Conservation (phyloP, 2,329 filamentous ascomycete genomes). For the Pseudocercospora vitis region DNA sequence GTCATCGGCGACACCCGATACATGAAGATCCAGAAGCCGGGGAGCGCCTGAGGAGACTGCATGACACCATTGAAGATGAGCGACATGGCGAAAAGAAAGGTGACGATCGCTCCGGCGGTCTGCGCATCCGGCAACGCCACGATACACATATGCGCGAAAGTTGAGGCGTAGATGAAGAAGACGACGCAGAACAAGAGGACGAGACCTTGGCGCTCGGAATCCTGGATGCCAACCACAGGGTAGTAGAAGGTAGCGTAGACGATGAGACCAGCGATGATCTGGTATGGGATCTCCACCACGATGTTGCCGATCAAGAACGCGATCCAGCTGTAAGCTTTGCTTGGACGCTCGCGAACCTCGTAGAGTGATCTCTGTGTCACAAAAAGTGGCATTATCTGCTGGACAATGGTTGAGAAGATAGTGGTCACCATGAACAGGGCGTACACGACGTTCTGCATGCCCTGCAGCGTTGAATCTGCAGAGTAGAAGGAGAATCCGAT, state of each 20-base stretch:
- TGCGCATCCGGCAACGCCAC: constrained; percentile 68
- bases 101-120: constrained; percentile 63
- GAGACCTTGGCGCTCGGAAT: constrained; percentile 59
- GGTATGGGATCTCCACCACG: constrained; percentile 69
- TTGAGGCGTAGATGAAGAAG: constrained; percentile 69
- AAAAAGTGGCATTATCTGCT: constrained; percentile 62
- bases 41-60: constrained; percentile 58
- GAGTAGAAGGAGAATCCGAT: constrained; percentile 49
- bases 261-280: constrained; percentile 61
- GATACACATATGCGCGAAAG: constrained; percentile 73
- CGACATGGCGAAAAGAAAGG: constrained; percentile 47
- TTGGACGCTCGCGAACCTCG: constrained; percentile 61
- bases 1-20: constrained; percentile 67
- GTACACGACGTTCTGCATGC: constrained; percentile 50
- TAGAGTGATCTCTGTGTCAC: constrained; percentile 59
- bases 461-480: constrained; percentile 40
- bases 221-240: constrained; percentile 42
- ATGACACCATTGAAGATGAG: constrained; percentile 59
- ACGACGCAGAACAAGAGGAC: constrained; percentile 65
- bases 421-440: constrained; percentile 53
- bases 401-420: constrained; percentile 48
- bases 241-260: constrained; percentile 70
- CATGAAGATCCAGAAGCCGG: constrained; percentile 78
- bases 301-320: constrained; percentile 72
- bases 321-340: constrained; percentile 73